phyloP scores from a whole-genome alignment of 2,329 filamentous ascomycete species.

The Fusarium praegraminearum region DNA sequence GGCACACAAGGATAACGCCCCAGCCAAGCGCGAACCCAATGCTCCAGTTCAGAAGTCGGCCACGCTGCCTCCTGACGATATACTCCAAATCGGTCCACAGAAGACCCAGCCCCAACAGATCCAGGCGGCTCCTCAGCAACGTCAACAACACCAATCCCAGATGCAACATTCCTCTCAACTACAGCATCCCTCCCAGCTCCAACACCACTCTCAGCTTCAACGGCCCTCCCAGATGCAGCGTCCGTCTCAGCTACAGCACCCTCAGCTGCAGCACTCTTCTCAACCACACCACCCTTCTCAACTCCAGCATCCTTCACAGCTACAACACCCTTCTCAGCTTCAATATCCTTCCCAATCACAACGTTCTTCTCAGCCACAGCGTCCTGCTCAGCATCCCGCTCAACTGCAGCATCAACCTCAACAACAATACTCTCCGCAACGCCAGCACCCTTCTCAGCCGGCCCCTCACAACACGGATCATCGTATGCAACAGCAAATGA shows the following conservation, averaged over 20 bases:
- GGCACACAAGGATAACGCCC: slow-evolving; percentile 65
- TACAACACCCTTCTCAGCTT: not conserved
- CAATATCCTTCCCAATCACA: slow-evolving; percentile 13
- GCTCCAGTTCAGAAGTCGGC: slow-evolving; percentile 63
- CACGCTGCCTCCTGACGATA: slow-evolving; percentile 38
- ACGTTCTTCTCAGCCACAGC: slow-evolving; percentile 24
- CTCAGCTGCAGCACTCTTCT: slow-evolving; percentile 12
- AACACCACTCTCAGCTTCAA: slow-evolving; percentile 3
- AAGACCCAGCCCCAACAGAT: slow-evolving; percentile 25
- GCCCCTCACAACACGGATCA: slow-evolving; percentile 26
- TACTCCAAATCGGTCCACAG: slow-evolving; percentile 36
- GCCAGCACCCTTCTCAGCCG: slow-evolving; percentile 33
- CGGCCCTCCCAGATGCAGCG: slow-evolving; percentile 7
- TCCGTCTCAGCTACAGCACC: slow-evolving; percentile 9
- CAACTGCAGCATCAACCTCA: slow-evolving; percentile 23
- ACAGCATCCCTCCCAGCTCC: slow-evolving; percentile 21
- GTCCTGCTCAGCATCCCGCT: slow-evolving; percentile 23
- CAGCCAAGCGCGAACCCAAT: slow-evolving; percentile 63
- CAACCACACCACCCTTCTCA: slow-evolving; percentile 12
- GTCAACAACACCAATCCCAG: slow-evolving; percentile 17
- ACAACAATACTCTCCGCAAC: slow-evolving; percentile 28
- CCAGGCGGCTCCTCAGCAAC: slow-evolving; percentile 27
- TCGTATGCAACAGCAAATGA: slow-evolving; percentile 33
- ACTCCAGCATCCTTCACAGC: slow-evolving; percentile 1
- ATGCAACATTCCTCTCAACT: slow-evolving; percentile 22